Evolutionary conservation across 2,329 filamentous ascomycete genomes (phyloP), one percentile per base, ranked within the genome.

Genomic region (Aphanoascus verrucosus): DNA sequence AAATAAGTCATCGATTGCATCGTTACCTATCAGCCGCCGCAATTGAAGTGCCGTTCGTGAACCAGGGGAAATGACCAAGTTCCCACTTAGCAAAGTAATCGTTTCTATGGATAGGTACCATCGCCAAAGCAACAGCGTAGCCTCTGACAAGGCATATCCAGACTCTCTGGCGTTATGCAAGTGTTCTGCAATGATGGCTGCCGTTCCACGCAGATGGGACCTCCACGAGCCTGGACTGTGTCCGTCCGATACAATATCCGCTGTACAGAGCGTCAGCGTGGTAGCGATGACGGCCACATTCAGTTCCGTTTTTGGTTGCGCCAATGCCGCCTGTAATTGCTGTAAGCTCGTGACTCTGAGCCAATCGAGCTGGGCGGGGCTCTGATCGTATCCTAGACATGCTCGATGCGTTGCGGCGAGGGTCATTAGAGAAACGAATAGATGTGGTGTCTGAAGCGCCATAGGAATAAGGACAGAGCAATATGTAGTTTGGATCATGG

Each of bases 331-430:
- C 32, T 55, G 55, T 38, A 59, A 19, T 34, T 57, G 53, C 11
- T 40, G 53, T 12, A 59, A 19, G 20, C 56, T 58, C 6, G 53
- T 37, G 14, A 49, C 7, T 23, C 51, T 54, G 3, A 59, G 40
- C 19, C 35, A 48, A 28, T 55, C 54, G 31, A 59, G 45, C 37
- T 59, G 47, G 9, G 52, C 31, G 15, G 34, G 17, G 49, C 42
- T 56, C 47, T 80, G 43, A 69, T 69, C 55, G 77, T 76, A 19
- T 67, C 69, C 28, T 2, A 60, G 53, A 31, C 57, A 57, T 19
- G 55, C 48, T n/a, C 60, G 57, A 46, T 62, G 59, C 1, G 58
- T 59, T 23, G 59, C 58, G 19, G 60, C 59, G 5, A 62, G 54
- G 32, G 49, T 58, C 12, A 62, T 51, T 5, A 61, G 38, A 14